Percentiles rank a stretch among this genome's conserved stretches.
Conservation (phyloP, 257 asterid species). For the Nemophila menziesii region DNA sequence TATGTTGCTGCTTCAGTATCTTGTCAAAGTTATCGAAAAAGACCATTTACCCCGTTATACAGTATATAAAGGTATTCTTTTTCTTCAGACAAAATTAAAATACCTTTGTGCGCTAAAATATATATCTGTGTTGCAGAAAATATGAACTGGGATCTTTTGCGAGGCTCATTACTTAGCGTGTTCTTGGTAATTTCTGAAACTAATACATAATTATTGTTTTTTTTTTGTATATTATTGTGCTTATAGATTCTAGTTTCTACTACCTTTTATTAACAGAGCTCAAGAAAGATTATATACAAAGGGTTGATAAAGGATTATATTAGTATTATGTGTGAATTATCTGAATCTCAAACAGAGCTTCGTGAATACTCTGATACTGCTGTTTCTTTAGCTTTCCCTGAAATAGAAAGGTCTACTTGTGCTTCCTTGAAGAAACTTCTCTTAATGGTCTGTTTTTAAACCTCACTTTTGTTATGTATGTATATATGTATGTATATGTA, state of each 20-base stretch:
- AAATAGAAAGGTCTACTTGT: slow-evolving; percentile 38
- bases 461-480: slow-evolving; percentile 16
- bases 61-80: slow-evolving; percentile 42
- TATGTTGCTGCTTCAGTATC: slow-evolving; percentile 74
- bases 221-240: background rate
- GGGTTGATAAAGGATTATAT: slow-evolving; percentile 50
- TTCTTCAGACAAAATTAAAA: too few species aligned
- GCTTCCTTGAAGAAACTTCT: slow-evolving; percentile 46
- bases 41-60: slow-evolving; percentile 54
- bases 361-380: slow-evolving; percentile 22
- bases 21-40: slow-evolving; percentile 58
- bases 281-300: slow-evolving; percentile 66
- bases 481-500: too few species aligned
- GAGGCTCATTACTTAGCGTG: slow-evolving; percentile 61
- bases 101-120: too few species aligned
- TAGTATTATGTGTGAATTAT: slow-evolving; percentile 30
- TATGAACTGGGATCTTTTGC: slow-evolving; percentile 52
- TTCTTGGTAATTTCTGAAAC: too few species aligned
- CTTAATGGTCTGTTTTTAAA: slow-evolving; percentile 38
- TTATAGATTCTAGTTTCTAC: background rate
- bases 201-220: too few species aligned
- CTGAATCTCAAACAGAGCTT: slow-evolving; percentile 17
- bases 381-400: slow-evolving; percentile 49
- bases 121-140: slow-evolving; percentile 39
- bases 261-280: slow-evolving; percentile 46